Percentiles rank a stretch among this genome's conserved stretches.
Conservation (phyloP, 768 basidiomycete genomes). For the Leccinum aurantiacum region DNA sequence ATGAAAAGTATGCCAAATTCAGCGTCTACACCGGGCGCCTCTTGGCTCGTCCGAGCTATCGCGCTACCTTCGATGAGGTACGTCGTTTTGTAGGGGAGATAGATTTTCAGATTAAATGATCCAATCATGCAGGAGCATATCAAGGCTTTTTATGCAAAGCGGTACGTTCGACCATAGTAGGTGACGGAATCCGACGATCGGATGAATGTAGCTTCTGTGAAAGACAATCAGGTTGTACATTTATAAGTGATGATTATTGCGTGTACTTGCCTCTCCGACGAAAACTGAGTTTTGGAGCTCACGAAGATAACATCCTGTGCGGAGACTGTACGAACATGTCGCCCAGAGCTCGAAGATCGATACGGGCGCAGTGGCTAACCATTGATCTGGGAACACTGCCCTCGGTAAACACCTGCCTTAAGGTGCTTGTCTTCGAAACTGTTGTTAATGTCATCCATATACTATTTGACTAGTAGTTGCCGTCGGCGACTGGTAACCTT, state of each 20-base stretch:
- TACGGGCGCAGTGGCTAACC: not conserved
- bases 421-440: no score
- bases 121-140: constrained; percentile 13
- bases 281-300: not conserved
- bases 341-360: not conserved
- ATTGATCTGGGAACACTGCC: not conserved
- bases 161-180: constrained; percentile 9
- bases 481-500: no score
- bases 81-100: constrained; percentile 14
- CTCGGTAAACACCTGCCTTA: not conserved
- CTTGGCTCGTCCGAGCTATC: constrained; percentile 52
- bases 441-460: no score
- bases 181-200: not conserved
- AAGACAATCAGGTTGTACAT: not conserved
- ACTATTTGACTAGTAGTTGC: no score
- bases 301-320: not conserved
- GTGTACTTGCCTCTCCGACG: not conserved
- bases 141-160: not conserved
- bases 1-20: constrained; percentile 49
- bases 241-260: not conserved
- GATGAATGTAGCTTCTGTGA: not conserved
- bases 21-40: constrained; percentile 48
- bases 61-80: constrained; percentile 55
- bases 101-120: not conserved
- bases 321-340: not conserved